Percentiles rank a stretch among this genome's conserved stretches.
Evolutionary conservation across 179 eudicot species (phyloP).

Genomic region (Camellia oleifera): DNA sequence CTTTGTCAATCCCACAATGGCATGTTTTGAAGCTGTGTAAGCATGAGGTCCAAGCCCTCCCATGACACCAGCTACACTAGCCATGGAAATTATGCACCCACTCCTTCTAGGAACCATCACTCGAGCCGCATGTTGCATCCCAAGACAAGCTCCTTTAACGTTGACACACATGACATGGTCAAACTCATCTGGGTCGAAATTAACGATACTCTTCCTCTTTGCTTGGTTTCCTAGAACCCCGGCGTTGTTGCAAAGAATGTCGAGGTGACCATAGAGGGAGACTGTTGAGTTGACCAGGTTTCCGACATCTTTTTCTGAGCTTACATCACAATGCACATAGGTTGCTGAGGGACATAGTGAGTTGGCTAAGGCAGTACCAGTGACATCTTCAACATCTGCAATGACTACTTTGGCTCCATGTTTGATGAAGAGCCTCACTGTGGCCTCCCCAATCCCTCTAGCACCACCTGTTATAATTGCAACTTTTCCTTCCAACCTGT

Average conservation of each 20-base stretch:
- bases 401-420: constrained; percentile 28
- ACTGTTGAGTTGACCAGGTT: constrained; percentile 12
- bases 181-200: constrained; percentile 30
- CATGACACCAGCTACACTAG: constrained; percentile 36
- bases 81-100: constrained; percentile 29
- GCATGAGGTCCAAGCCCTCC: constrained; percentile 36
- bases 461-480: constrained; percentile 39
- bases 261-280: constrained; percentile 25
- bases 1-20: constrained; percentile 30
- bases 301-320: constrained; percentile 19
- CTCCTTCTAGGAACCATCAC: constrained; percentile 22
- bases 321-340: constrained; percentile 33
- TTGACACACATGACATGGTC: constrained; percentile 28
- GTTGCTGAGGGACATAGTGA: constrained; percentile 23
- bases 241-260: constrained; percentile 34
- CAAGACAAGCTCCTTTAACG: constrained; percentile 27
- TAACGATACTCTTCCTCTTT: constrained; percentile 20
- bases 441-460: constrained; percentile 36
- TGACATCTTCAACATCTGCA: constrained; percentile 22
- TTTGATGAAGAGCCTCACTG: constrained; percentile 25
- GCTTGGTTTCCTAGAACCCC: constrained; percentile 29
- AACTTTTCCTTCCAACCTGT: constrained; percentile 36
- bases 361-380: constrained; percentile 20
- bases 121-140: constrained; percentile 37
- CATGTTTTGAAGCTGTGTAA: constrained; percentile 39